Evolutionary conservation across 805 yeast species (phyloP).

Genomic region (Clavispora asparagi): DNA sequence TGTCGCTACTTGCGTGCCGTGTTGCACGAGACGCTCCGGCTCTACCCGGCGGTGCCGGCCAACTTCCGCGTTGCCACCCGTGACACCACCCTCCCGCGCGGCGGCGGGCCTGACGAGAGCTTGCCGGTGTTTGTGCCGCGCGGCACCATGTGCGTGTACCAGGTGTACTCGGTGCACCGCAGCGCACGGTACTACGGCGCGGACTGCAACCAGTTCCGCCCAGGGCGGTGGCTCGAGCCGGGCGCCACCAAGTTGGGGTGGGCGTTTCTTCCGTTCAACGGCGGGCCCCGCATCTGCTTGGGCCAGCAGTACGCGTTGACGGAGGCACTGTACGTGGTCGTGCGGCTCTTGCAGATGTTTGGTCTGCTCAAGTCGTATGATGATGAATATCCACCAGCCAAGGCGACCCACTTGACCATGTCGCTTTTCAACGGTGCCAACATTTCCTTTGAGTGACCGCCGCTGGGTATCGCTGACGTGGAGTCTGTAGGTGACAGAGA

Average conservation of each 20-base stretch:
- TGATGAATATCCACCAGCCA: constrained; percentile 10
- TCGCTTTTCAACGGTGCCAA: constrained; percentile 12
- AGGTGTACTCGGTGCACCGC: constrained; percentile 40
- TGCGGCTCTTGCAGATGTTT: constrained; percentile 16
- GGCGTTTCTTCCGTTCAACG: constrained; percentile 20
- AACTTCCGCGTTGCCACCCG: constrained; percentile 43
- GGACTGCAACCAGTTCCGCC: constrained; percentile 40
- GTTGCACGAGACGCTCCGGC: constrained; percentile 43
- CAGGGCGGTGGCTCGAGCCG: constrained; percentile 44
- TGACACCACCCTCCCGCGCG: constrained; percentile 46
- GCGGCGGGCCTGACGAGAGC: constrained; percentile 40
- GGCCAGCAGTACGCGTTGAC: constrained; percentile 23
- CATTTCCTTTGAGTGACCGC: constrained; percentile 1
- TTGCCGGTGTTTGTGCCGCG: constrained; percentile 38
- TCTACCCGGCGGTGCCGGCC: constrained; percentile 49
- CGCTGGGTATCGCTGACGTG: too few species aligned
- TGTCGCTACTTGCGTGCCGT: constrained; percentile 44
- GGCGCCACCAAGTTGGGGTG: constrained; percentile 14
- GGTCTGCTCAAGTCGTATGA: constrained; percentile 5
- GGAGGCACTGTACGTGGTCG: constrained; percentile 16
- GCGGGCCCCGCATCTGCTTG: constrained; percentile 20
- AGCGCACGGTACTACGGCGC: constrained; percentile 32
- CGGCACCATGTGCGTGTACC: constrained; percentile 38
- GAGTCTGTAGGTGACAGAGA: too few species aligned
- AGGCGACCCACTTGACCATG: constrained; percentile 14